Percentiles rank a stretch among this genome's conserved stretches.
These are phyloP conservation scores for Saturnispora mendoncae DNA, from an alignment of 805 yeast genomes.

Conservation along the genomic window DNA sequence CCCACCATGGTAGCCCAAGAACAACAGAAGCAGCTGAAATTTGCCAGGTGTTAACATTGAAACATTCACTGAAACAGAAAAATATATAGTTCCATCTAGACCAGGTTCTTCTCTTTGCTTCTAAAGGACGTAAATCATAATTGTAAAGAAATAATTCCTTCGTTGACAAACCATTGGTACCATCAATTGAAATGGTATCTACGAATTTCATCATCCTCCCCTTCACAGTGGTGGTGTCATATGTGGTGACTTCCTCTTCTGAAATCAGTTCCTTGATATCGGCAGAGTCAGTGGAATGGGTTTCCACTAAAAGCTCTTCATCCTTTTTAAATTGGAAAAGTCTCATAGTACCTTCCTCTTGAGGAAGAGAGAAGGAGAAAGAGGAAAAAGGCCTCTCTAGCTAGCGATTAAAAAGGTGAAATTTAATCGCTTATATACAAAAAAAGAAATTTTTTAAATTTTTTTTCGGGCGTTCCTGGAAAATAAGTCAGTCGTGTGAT, in stretches of 20 bases:
- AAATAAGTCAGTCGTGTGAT: background rate
- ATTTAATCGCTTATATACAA: too few relatives aligned
- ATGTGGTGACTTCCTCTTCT: background rate
- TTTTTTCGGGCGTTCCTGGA: background rate
- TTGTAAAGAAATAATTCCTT: slow-evolving; percentile 51
- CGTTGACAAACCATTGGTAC: slow-evolving; percentile 33
- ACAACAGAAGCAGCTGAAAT: slow-evolving; percentile 30
- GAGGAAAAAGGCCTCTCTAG: background rate
- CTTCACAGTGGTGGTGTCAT: background rate
- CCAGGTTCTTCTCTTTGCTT: slow-evolving; percentile 27
- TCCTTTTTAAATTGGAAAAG: background rate
- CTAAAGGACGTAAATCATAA: slow-evolving; percentile 29
- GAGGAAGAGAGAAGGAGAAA: slow-evolving; percentile 7
- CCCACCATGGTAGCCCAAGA: slow-evolving; percentile 19
- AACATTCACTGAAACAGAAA: slow-evolving; percentile 25
- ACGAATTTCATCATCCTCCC: background rate
- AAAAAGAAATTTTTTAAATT: background rate
- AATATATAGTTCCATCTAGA: slow-evolving; percentile 13
- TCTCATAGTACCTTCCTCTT: slow-evolving; percentile 1
- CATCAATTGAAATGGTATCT: slow-evolving; percentile 17
- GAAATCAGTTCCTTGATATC: slow-evolving; percentile 1
- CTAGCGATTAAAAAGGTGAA: too few relatives aligned
- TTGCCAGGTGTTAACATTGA: slow-evolving; percentile 22
- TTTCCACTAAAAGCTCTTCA: background rate
- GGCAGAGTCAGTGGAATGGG: background rate